Conservation (phyloP, 495 filamentous ascomycete species). For the Podospora didyma region DNA sequence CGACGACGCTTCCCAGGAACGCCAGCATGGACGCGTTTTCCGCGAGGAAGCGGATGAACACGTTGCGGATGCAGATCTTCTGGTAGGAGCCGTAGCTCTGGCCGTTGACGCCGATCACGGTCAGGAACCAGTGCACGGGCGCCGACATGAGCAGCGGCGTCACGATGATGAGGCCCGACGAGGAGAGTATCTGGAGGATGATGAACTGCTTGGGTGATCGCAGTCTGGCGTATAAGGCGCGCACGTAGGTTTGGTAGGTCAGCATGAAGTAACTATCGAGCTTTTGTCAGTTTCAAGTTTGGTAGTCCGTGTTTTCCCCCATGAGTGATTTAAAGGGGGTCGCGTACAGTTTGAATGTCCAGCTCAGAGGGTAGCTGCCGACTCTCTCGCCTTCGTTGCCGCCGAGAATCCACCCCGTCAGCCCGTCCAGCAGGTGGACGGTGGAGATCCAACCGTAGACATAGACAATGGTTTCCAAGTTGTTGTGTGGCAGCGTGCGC, state of each 20-base stretch:
- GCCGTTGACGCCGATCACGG: constrained; percentile 43
- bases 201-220: constrained; percentile 57
- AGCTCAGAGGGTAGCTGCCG: constrained; percentile 59
- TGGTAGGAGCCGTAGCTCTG: constrained; percentile 55
- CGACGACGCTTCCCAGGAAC: constrained; percentile 56
- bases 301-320: neutral
- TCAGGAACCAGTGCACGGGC: constrained; percentile 49
- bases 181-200: constrained; percentile 54
- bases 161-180: constrained; percentile 53
- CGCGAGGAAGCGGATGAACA: constrained; percentile 58
- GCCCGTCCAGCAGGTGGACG: constrained; percentile 54
- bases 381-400: constrained; percentile 54
- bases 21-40: constrained; percentile 64
- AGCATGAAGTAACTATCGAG: constrained; percentile 61
- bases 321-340: neutral
- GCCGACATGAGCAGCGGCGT: constrained; percentile 56
- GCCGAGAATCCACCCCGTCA: constrained; percentile 61
- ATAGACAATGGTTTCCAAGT: constrained; percentile 58
- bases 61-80: constrained; percentile 56
- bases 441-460: constrained; percentile 64
- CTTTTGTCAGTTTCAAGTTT: constrained; percentile 26
- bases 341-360: constrained; percentile 58
- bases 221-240: constrained; percentile 60
- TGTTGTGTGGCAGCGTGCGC: constrained; percentile 59
- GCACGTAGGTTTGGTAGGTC: constrained; percentile 68